Conservation (phyloP, 2,329 filamentous ascomycete species). For the Eurotiales sp. region DNA sequence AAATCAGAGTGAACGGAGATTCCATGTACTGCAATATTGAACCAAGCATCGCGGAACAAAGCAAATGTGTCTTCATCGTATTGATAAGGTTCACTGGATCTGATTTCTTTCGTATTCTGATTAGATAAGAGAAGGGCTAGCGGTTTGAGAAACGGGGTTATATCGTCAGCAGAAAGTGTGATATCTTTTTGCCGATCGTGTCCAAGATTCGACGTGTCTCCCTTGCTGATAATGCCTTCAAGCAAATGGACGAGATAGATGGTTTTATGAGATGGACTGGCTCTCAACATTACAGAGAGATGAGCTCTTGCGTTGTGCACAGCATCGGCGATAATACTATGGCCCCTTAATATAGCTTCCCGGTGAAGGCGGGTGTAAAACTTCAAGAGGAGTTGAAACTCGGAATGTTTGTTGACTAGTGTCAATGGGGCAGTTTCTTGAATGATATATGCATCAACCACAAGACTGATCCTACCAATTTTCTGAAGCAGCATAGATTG, state of each 20-base stretch:
- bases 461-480: conserved; percentile 74
- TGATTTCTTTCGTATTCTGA: conserved; percentile 18
- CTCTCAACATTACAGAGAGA: conserved; percentile 66
- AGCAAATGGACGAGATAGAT: conserved; percentile 81
- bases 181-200: conserved; percentile 73
- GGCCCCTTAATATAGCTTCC: conserved; percentile 67
- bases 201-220: conserved; percentile 73
- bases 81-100: conserved; percentile 32
- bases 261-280: conserved; percentile 70
- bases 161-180: conserved; percentile 79
- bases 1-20: conserved; percentile 73
- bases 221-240: conserved; percentile 83
- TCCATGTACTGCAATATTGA: conserved; percentile 93
- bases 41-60: conserved; percentile 89
- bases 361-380: conserved; percentile 73
- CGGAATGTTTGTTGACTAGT: conserved; percentile 70
- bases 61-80: conserved; percentile 66
- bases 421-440: conserved; percentile 75
- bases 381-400: conserved; percentile 83
- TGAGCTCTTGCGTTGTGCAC: conserved; percentile 76
- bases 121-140: conserved; percentile 77
- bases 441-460: conserved; percentile 81
- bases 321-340: conserved; percentile 65
- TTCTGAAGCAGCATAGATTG: conserved; percentile 98
- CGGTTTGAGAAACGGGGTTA: conserved; percentile 80